Conservation (phyloP, 768 basidiomycete genomes). For the Podaxis carcinomalis region DNA sequence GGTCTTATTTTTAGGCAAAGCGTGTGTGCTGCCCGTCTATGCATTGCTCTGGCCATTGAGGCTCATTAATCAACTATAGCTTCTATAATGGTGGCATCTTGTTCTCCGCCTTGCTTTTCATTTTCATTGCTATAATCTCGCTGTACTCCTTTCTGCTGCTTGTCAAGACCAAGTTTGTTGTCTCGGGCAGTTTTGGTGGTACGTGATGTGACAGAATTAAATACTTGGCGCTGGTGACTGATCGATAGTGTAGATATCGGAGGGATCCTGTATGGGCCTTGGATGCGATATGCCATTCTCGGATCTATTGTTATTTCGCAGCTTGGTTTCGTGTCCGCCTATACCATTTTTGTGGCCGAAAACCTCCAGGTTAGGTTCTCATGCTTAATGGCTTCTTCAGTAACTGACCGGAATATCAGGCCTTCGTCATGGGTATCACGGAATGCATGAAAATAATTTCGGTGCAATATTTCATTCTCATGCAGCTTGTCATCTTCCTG, state of each 20-base stretch:
- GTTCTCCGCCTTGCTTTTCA: slow-evolving; percentile 77
- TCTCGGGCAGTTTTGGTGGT: slow-evolving; percentile 94
- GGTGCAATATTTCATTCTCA: slow-evolving; percentile 76
- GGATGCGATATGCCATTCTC: slow-evolving; percentile 90
- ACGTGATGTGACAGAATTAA: not conserved
- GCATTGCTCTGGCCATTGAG: not conserved
- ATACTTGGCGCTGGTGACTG: not conserved
- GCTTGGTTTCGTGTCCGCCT: slow-evolving; percentile 84
- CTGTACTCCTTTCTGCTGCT: slow-evolving; percentile 92
- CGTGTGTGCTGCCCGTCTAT: slow-evolving; percentile 42
- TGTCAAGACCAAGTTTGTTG: slow-evolving; percentile 80
- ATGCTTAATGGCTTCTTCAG: not conserved
- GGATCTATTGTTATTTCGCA: slow-evolving; percentile 86
- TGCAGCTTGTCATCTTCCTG: slow-evolving; percentile 82
- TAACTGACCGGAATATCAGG: slow-evolving; percentile 30
- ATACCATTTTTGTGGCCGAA: slow-evolving; percentile 94
- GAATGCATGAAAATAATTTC: slow-evolving; percentile 65
- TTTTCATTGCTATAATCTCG: slow-evolving; percentile 80
- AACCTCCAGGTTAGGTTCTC: slow-evolving; percentile 55
- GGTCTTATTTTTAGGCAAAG: slow-evolving; percentile 93
- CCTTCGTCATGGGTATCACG: slow-evolving; percentile 80
- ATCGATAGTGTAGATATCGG: slow-evolving; percentile 69
- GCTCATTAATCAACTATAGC: slow-evolving; percentile 30
- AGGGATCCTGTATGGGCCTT: slow-evolving; percentile 83
- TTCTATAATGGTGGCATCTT: slow-evolving; percentile 95